phyloP scores from a whole-genome alignment of 2,329 filamentous ascomycete genomes.

The Chrysoporthe austroafricana region DNA sequence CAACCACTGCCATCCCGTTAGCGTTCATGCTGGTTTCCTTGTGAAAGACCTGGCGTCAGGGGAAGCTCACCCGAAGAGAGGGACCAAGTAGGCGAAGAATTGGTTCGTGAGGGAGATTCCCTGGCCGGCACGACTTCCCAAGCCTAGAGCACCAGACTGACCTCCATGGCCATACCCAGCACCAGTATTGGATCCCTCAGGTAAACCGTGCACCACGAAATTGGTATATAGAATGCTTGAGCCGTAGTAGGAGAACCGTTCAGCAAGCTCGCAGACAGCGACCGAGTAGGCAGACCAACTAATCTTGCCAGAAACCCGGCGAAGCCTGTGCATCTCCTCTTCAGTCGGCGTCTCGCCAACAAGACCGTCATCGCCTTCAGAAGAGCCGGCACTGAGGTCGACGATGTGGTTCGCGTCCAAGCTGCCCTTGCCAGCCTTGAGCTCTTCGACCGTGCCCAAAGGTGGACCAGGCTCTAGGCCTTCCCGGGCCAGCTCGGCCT shows the following conservation, averaged over 20 bases:
- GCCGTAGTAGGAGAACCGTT: conserved; percentile 80
- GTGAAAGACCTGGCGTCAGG: conserved; percentile 29
- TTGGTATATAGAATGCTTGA: conserved; percentile 71
- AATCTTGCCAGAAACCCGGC: conserved; percentile 66
- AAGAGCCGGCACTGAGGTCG: background rate
- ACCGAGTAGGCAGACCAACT: conserved; percentile 70
- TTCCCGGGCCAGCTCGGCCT: conserved; percentile 24
- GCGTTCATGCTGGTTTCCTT: background rate
- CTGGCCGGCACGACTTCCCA: conserved; percentile 60
- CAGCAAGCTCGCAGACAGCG: conserved; percentile 74
- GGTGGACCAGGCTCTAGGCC: conserved; percentile 22
- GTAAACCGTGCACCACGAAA: conserved; percentile 62
- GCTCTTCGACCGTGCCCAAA: conserved; percentile 23
- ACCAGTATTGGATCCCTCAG: conserved; percentile 57
- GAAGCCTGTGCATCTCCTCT: conserved; percentile 65
- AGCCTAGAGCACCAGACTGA: conserved; percentile 57
- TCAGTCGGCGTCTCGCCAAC: conserved; percentile 54
- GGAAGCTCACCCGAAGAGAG: conserved; percentile 42
- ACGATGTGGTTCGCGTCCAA: conserved; percentile 14
- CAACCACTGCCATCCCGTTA: conserved; percentile 44
- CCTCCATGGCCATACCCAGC: conserved; percentile 42
- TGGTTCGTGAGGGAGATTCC: conserved; percentile 55
- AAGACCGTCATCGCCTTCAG: conserved; percentile 7
- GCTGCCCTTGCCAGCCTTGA: conserved; percentile 21
- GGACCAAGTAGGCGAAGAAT: conserved; percentile 29